A percentile compares a stretch with the other conserved stretches of the same genome.
Conservation (phyloP, 2,329 filamentous ascomycete genomes). For the Malbranchea cinnamomea region DNA sequence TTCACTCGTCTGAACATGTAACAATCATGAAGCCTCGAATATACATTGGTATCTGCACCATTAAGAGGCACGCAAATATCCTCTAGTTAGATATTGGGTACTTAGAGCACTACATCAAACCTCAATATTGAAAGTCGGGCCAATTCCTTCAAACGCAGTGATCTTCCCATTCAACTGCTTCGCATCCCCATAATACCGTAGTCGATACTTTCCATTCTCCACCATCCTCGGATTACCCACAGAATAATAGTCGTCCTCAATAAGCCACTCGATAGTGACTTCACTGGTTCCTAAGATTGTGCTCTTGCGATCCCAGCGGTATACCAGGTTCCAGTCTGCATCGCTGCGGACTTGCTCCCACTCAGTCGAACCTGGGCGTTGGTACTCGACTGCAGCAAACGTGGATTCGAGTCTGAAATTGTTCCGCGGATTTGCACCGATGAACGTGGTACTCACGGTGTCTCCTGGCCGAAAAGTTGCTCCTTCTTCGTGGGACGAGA, state of each 20-base stretch:
- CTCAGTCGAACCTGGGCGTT: constrained; percentile 24
- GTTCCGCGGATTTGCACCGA: constrained; percentile 82
- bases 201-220: constrained; percentile 52
- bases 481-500: constrained; percentile 37
- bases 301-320: constrained; percentile 61
- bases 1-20: no score
- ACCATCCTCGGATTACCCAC: constrained; percentile 20
- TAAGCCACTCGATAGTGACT: constrained; percentile 69
- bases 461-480: constrained; percentile 45
- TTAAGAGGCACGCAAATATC: background rate
- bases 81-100: no score
- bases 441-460: constrained; percentile 52
- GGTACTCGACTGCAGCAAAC: constrained; percentile 60
- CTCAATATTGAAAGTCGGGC: constrained; percentile 30
- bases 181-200: constrained; percentile 72
- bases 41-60: background rate
- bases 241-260: constrained; percentile 40
- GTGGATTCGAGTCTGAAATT: constrained; percentile 66
- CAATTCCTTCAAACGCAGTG: constrained; percentile 53
- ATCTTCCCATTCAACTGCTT: constrained; percentile 52
- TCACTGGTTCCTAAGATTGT: constrained; percentile 58
- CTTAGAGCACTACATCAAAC: constrained; percentile 4
- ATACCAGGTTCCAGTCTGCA: constrained; percentile 70
- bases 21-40: no score
- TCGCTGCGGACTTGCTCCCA: constrained; percentile 62